These are phyloP conservation scores for Tricladium varicosporioides DNA, from an alignment of 2,329 filamentous ascomycete species.

Conservation along the genomic window DNA sequence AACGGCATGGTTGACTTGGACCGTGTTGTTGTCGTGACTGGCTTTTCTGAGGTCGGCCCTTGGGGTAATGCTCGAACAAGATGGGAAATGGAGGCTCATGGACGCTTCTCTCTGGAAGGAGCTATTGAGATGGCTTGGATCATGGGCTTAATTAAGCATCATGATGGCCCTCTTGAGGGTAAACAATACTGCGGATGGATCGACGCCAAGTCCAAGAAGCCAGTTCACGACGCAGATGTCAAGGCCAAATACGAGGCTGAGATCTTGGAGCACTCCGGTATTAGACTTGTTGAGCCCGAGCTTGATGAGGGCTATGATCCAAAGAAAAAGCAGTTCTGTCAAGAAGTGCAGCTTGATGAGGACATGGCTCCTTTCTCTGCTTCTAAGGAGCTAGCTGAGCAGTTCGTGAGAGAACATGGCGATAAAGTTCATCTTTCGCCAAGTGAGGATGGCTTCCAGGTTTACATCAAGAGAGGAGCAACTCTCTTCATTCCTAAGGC, in stretches of 20 bases:
- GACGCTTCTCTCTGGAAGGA: constrained; percentile 91
- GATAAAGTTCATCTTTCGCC: constrained; percentile 96
- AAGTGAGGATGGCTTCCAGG: constrained; percentile 84
- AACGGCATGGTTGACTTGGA: constrained; percentile 68
- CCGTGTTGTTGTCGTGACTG: constrained; percentile 49
- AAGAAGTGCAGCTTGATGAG: constrained; percentile 93
- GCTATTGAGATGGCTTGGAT: constrained; percentile 99
- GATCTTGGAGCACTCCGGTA: constrained; percentile 92
- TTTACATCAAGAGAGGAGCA: constrained; percentile 90
- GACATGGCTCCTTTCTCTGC: constrained; percentile 93
- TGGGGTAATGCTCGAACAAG: constrained; percentile 96
- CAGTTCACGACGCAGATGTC: constrained; percentile 93
- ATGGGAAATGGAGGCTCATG: constrained; percentile 97
- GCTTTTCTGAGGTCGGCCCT: constrained; percentile 88
- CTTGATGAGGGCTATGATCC: constrained; percentile 93
- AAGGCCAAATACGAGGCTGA: constrained; percentile 94
- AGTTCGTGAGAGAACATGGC: constrained; percentile 92
- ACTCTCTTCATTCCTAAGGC: constrained; percentile 93
- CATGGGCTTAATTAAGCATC: constrained; percentile 97
- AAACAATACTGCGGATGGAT: constrained; percentile 94
- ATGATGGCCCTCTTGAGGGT: constrained; percentile 90
- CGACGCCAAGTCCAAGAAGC: constrained; percentile 85
- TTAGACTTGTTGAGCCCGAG: constrained; percentile 93
- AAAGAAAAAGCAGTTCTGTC: constrained; percentile 93
- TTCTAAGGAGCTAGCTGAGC: constrained; percentile 90